These are phyloP conservation scores for Staphylotrichum tortipilum DNA, from an alignment of 495 filamentous ascomycete species.

Conservation along the genomic window DNA sequence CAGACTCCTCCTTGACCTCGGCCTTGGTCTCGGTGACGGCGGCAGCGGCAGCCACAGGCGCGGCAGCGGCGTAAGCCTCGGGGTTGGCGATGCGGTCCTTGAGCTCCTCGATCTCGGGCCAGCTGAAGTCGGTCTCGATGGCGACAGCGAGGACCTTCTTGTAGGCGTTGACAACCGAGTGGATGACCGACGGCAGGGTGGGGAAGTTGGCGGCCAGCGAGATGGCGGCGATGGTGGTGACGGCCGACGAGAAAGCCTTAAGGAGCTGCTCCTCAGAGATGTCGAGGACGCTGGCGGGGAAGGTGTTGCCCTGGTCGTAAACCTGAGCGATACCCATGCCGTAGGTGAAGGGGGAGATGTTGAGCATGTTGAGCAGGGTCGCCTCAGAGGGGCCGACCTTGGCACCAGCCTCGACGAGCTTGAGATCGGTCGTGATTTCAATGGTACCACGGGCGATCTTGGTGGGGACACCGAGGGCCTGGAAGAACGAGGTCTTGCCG, in stretches of 20 bases:
- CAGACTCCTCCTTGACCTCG: conserved; percentile 52
- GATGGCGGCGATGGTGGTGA: conserved; percentile 77
- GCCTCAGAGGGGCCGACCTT: conserved; percentile 99
- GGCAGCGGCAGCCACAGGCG: conserved; percentile 54
- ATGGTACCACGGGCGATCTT: conserved; percentile 99
- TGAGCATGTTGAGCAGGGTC: conserved; percentile 97
- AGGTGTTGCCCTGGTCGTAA: conserved; percentile 92
- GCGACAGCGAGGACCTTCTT: conserved; percentile 94
- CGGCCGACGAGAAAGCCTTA: conserved; percentile 68
- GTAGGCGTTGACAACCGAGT: conserved; percentile 92
- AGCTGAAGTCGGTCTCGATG: conserved; percentile 82
- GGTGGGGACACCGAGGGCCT: conserved; percentile 99
- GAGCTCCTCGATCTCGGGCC: conserved; percentile 91
- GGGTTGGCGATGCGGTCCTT: conserved; percentile 99
- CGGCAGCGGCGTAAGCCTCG: conserved; percentile 79
- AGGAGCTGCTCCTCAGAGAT: conserved; percentile 90
- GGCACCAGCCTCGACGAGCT: conserved; percentile 84
- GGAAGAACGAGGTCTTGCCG: conserved; percentile 99
- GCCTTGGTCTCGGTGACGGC: conserved; percentile 48
- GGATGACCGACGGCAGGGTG: conserved; percentile 90
- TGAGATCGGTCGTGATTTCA: conserved; percentile 97
- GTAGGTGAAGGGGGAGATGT: conserved; percentile 99
- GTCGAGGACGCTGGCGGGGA: conserved; percentile 75
- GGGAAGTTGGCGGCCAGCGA: conserved; percentile 91
- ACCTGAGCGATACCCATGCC: conserved; percentile 93